Conservation (phyloP, 2,329 filamentous ascomycete genomes). For the Teratosphaeria zuluensis region DNA sequence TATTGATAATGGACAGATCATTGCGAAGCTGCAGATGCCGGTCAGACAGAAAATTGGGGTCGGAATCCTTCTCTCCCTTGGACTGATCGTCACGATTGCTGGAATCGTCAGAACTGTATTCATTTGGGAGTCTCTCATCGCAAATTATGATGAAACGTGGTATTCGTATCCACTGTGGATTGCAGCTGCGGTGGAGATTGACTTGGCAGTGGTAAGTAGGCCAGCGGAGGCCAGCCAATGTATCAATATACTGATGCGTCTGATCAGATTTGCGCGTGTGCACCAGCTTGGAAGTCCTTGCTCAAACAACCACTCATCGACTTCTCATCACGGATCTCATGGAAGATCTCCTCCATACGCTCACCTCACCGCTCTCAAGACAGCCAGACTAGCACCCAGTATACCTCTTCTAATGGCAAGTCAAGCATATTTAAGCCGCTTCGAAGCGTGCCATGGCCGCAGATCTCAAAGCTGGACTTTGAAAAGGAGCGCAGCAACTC, state of each 20-base stretch:
- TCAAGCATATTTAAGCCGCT: conserved; percentile 6
- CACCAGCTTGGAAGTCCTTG: conserved; percentile 27
- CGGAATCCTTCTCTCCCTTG: conserved; percentile 30
- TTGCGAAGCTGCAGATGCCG: conserved; percentile 35
- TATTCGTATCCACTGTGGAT: conserved; percentile 38
- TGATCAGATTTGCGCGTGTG: conserved; percentile 26
- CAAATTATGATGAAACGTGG: conserved; percentile 37
- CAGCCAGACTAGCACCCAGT: background rate
- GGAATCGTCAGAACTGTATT: conserved; percentile 36
- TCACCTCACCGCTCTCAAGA: conserved; percentile 6
- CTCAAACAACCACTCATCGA: conserved; percentile 14
- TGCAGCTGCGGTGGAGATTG: conserved; percentile 36
- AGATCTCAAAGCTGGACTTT: conserved; percentile 5
- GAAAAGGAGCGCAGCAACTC: conserved; percentile 1
- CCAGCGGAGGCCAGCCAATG: background rate
- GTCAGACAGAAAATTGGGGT: conserved; percentile 31
- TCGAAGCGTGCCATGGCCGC: conserved; percentile 10
- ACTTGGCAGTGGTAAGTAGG: conserved; percentile 29
- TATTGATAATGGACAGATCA: conserved; percentile 14
- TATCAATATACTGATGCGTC: background rate
- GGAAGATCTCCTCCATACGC: conserved; percentile 14
- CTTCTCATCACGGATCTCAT: conserved; percentile 10
- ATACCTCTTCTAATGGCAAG: background rate
- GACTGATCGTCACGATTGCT: conserved; percentile 34
- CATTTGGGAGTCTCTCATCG: conserved; percentile 21